Percentiles rank a stretch among this genome's conserved stretches.
phyloP scores from a whole-genome alignment of 2,329 filamentous ascomycete species.

The Neonectria neomacrospora region DNA sequence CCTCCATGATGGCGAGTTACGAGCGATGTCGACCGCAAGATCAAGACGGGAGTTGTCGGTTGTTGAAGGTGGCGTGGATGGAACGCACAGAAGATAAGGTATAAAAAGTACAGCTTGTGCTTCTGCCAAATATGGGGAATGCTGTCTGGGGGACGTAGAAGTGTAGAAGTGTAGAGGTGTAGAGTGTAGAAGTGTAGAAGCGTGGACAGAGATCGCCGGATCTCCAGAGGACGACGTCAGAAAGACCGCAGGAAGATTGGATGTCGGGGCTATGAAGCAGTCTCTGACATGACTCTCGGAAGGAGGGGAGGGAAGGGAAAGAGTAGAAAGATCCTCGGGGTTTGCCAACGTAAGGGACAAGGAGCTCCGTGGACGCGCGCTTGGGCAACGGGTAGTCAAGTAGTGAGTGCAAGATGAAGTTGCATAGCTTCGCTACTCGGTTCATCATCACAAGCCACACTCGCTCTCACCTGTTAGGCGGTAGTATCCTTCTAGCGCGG shows the following conservation, averaged over 20 bases:
- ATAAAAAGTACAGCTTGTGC: neutral
- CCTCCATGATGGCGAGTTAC: conserved; percentile 50
- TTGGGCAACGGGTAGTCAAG: neutral
- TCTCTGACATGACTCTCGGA: conserved; percentile 32
- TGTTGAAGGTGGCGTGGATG: neutral
- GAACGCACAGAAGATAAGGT: neutral
- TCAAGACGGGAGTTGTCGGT: neutral
- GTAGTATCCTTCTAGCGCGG: conserved; percentile 24
- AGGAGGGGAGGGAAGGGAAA: neutral
- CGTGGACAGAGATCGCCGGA: conserved; percentile 28
- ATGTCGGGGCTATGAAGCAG: conserved; percentile 29
- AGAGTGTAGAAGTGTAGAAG: neutral
- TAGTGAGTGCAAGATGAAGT: conserved; percentile 17
- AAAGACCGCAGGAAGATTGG: conserved; percentile 31
- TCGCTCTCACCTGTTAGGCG: neutral
- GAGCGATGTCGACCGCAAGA: conserved; percentile 14
- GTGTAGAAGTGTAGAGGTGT: conserved; percentile 12
- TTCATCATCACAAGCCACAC: conserved; percentile 35
- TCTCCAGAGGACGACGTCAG: conserved; percentile 24
- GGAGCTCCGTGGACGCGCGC: conserved; percentile 5
- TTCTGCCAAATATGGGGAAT: conserved; percentile 1
- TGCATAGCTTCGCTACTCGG: conserved; percentile 22
- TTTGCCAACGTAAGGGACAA: neutral
- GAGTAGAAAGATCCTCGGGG: conserved; percentile 6
- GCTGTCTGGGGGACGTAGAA: neutral